Evolutionary conservation across 768 basidiomycete species (phyloP), one percentile per base, ranked within the genome.

Genomic region (Gloeostereum incarnatum): DNA sequence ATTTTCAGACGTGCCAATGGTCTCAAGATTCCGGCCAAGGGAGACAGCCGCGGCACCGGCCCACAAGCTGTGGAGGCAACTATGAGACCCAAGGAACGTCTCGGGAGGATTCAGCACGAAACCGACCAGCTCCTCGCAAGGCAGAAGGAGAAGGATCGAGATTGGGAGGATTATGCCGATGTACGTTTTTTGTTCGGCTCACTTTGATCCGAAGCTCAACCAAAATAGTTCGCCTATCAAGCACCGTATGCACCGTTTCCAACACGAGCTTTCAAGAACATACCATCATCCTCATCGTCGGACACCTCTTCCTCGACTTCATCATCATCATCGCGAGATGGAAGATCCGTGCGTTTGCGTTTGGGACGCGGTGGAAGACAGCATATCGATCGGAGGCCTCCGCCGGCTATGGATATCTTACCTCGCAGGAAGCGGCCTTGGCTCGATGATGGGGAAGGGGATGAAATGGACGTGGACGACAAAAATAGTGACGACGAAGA

Each of bases 101-200:
- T 70, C 34, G 63, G 65, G 1, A 59, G 66, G 8, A 81, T 90
- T 44, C 69, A 63, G 40, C 68, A 66, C 32, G 69, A 71, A 52
- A 71, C 83, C 54, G 85, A 81, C 51, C 65, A 65, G n/a, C 66
- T 73, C 31, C 57, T 82, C 52, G 63, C 56, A 18, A 63, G 63
- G 35, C 78, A 81, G 55, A 82, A 80, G 53, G 84, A 91, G 35
- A 57, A 68, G 34, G 85, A 92, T 49, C 71, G 79, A 35, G 71
- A 77, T 35, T 94, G 89, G 81, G 92, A 94, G 48, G 92, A 97
- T 52, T 65, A 69, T 37, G 69, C 88, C 45, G 92, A 96, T 58
- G 85, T 89, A 52, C 53, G 72, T 58, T 39, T 24, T 31, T 10
- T 26, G 10, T 14, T 32, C 7, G 9, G 2, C 18, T 25, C 22